A percentile compares a stretch with the other conserved stretches of the same genome.
Conservation (phyloP, 139 green algal species). For the Micromonas commoda region DNA sequence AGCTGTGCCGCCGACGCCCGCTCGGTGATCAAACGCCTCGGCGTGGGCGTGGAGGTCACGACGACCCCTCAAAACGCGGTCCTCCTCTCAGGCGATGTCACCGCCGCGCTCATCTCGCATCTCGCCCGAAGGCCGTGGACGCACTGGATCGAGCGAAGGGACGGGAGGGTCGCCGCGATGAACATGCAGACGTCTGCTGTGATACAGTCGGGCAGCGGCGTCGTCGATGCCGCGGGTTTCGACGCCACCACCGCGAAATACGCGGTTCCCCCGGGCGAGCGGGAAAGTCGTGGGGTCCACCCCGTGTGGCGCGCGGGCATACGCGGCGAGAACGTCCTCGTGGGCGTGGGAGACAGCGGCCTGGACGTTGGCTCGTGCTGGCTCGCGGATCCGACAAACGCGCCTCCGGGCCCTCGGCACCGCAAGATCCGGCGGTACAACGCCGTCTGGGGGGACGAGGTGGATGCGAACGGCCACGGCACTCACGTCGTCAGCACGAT, state of each 20-base stretch:
- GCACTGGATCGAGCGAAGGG: not conserved
- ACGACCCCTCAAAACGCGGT: too few species aligned
- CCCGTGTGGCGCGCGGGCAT: constrained; percentile 64
- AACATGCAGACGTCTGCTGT: not conserved
- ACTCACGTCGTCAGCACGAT: constrained; percentile 78
- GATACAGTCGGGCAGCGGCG: not conserved
- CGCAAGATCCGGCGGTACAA: constrained; percentile 70
- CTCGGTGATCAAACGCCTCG: too few species aligned
- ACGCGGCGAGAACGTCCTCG: constrained; percentile 58
- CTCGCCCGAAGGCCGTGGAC: not conserved
- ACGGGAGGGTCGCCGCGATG: not conserved
- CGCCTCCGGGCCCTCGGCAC: constrained; percentile 40
- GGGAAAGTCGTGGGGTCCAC: not conserved
- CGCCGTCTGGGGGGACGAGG: constrained; percentile 44
- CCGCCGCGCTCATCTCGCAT: too few species aligned
- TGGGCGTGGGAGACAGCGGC: constrained; percentile 83
- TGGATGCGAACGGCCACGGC: constrained; percentile 75
- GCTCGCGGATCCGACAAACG: constrained; percentile 58
- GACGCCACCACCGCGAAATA: too few species aligned
- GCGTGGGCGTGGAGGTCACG: too few species aligned
- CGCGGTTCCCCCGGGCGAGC: too few species aligned
- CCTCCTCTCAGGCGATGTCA: too few species aligned
- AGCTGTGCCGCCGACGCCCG: too few species aligned
- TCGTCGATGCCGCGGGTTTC: not conserved
- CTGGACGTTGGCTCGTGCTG: constrained; percentile 64